A percentile compares a stretch with the other conserved stretches of the same genome.
phyloP scores from a whole-genome alignment of 345 rosid genomes.

The Stellera chamaejasme region DNA sequence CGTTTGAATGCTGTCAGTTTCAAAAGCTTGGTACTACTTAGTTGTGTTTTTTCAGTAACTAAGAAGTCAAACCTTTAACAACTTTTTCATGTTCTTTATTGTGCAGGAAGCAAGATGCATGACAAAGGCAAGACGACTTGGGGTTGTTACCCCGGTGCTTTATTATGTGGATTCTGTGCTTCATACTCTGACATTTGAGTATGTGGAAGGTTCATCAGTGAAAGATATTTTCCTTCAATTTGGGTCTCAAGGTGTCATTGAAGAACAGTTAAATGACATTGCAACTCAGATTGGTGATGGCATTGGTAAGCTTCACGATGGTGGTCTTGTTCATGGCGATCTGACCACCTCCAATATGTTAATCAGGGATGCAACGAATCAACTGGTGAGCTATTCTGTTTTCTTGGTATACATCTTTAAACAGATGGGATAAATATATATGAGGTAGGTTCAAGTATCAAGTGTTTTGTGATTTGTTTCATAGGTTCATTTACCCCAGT shows the following conservation, averaged over 20 bases:
- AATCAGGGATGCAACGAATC: conserved; percentile 48
- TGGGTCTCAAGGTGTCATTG: conserved; percentile 53
- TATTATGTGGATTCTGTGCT: conserved; percentile 65
- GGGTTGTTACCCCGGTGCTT: conserved; percentile 69
- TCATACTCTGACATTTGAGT: conserved; percentile 80
- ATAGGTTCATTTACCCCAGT: conserved; percentile 11
- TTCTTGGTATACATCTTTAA: not conserved
- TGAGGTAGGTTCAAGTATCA: not conserved
- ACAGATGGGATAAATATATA: too few relatives aligned
- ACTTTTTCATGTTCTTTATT: conserved; percentile 5
- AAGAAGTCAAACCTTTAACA: not conserved
- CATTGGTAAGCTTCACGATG: conserved; percentile 85
- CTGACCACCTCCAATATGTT: conserved; percentile 95
- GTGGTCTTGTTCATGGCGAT: conserved; percentile 96
- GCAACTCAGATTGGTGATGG: conserved; percentile 85
- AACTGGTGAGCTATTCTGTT: conserved; percentile 41
- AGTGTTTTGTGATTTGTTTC: not conserved
- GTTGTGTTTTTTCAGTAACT: not conserved
- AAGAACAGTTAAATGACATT: conserved; percentile 60
- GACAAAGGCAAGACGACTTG: conserved; percentile 92
- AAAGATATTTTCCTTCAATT: conserved; percentile 76
- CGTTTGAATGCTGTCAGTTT: conserved; percentile 81
- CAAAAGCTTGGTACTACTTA: not conserved
- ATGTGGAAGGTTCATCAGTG: conserved; percentile 67
- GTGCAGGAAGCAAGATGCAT: conserved; percentile 89